Percentiles rank a stretch among this genome's conserved stretches.
These are phyloP conservation scores for Vicia faba DNA, from an alignment of 306 rosid species.

Conservation along the genomic window DNA sequence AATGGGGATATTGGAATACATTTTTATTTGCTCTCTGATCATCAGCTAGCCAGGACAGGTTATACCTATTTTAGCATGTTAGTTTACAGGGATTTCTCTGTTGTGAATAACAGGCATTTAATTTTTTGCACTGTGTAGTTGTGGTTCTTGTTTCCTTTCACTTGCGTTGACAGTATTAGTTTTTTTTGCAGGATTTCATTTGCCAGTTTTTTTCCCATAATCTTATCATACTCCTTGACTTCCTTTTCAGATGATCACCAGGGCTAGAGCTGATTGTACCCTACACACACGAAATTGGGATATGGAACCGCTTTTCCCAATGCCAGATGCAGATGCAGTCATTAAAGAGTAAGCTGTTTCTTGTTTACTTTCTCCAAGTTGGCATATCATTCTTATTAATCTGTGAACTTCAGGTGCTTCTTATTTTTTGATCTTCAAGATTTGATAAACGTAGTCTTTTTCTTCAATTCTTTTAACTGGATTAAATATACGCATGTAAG, in stretches of 20 bases:
- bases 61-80: conserved; percentile 14
- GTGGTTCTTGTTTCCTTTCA: conserved; percentile 20
- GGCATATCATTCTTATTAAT: conserved; percentile 25
- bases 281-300: conserved; percentile 86
- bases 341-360: conserved; percentile 60
- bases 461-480: conserved; percentile 22
- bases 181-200: conserved; percentile 25
- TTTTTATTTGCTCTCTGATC: conserved; percentile 26
- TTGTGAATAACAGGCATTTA: conserved; percentile 5
- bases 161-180: background rate
- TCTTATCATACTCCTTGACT: conserved; percentile 23
- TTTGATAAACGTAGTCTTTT: conserved; percentile 11
- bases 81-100: conserved; percentile 9
- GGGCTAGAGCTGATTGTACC: conserved; percentile 94
- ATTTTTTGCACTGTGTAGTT: conserved; percentile 12
- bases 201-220: conserved; percentile 21
- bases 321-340: conserved; percentile 62
- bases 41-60: background rate
- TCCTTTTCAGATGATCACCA: conserved; percentile 76
- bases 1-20: background rate
- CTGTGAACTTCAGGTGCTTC: conserved; percentile 16
- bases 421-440: conserved; percentile 19
- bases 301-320: conserved; percentile 82
- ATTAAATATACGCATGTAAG: background rate
- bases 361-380: conserved; percentile 25